These are phyloP conservation scores for Apiotrichum brassicae DNA, from an alignment of 1,284 basidiomycete genomes.

Conservation along the genomic window DNA sequence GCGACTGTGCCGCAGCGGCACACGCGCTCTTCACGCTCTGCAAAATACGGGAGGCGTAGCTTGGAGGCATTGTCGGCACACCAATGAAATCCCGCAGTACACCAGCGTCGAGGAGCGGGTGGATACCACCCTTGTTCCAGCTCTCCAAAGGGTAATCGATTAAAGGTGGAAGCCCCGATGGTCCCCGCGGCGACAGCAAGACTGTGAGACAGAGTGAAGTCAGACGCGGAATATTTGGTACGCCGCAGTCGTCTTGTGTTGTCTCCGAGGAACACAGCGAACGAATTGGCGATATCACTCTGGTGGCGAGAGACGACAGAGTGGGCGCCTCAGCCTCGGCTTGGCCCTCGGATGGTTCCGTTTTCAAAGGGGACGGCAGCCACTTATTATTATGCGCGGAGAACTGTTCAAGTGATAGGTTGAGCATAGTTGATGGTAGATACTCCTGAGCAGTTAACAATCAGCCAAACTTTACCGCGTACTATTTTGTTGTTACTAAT, in stretches of 20 bases:
- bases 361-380: not conserved
- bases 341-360: not conserved
- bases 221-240: constrained; percentile 22
- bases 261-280: not conserved
- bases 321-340: not conserved
- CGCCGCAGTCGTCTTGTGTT: not conserved
- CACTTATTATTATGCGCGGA: constrained; percentile 27
- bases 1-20: too few species aligned
- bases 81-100: constrained; percentile 25
- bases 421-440: constrained; percentile 42
- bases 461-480: constrained; percentile 11
- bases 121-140: constrained; percentile 12
- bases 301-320: not conserved
- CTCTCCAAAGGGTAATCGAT: constrained; percentile 36
- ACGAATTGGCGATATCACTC: constrained; percentile 1
- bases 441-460: constrained; percentile 20
- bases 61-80: constrained; percentile 16
- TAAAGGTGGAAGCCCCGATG: constrained; percentile 33
- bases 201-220: constrained; percentile 32
- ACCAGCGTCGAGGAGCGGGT: constrained; percentile 32
- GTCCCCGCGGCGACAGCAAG: constrained; percentile 34
- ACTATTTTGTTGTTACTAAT: constrained; percentile 44
- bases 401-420: constrained; percentile 29
- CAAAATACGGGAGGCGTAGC: constrained; percentile 23
- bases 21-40: constrained; percentile 25